Percentiles rank a stretch among this genome's conserved stretches.
Evolutionary conservation across 1,284 basidiomycete species (phyloP).

Genomic region (Malassezia japonica): DNA sequence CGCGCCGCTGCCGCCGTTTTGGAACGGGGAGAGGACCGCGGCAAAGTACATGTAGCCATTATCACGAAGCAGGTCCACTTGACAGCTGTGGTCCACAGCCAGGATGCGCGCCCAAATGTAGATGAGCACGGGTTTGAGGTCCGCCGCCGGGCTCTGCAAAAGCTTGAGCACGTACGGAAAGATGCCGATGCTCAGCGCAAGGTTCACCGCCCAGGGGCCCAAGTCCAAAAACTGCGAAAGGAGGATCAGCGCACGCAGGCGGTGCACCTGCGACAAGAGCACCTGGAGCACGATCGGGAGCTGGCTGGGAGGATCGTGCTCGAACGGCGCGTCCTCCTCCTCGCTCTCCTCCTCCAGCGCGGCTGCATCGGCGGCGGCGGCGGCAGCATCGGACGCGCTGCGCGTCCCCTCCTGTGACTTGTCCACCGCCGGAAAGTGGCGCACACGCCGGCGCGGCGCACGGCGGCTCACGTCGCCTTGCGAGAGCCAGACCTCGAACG

Average conservation of each 20-base stretch:
- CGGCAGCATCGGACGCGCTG: not conserved
- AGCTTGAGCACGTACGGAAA: slow-evolving; percentile 97
- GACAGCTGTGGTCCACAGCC: slow-evolving; percentile 85
- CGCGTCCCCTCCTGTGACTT: slow-evolving; percentile 53
- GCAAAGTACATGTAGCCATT: slow-evolving; percentile 47
- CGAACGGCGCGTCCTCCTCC: slow-evolving; percentile 1
- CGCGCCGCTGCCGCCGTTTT: slow-evolving; percentile 47
- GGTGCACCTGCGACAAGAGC: slow-evolving; percentile 87
- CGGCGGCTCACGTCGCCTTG: slow-evolving; percentile 50
- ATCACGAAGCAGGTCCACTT: slow-evolving; percentile 77
- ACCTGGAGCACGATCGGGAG: slow-evolving; percentile 95
- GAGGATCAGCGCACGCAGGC: slow-evolving; percentile 87
- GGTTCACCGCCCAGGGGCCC: slow-evolving; percentile 94
- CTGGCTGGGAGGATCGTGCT: slow-evolving; percentile 76
- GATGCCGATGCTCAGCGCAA: slow-evolving; percentile 94
- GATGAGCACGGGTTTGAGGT: slow-evolving; percentile 92
- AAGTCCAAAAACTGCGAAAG: slow-evolving; percentile 95
- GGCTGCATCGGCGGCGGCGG: not conserved
- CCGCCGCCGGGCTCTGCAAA: slow-evolving; percentile 83
- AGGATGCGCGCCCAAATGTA: slow-evolving; percentile 98
- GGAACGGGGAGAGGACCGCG: slow-evolving; percentile 38
- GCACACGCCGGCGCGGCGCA: slow-evolving; percentile 48
- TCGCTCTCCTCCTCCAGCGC: slow-evolving; percentile 15
- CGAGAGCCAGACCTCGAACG: slow-evolving; percentile 90
- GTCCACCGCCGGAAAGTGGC: slow-evolving; percentile 62